These are phyloP conservation scores for Metschnikowia orientalis DNA, from an alignment of 805 yeast species.

Conservation along the genomic window DNA sequence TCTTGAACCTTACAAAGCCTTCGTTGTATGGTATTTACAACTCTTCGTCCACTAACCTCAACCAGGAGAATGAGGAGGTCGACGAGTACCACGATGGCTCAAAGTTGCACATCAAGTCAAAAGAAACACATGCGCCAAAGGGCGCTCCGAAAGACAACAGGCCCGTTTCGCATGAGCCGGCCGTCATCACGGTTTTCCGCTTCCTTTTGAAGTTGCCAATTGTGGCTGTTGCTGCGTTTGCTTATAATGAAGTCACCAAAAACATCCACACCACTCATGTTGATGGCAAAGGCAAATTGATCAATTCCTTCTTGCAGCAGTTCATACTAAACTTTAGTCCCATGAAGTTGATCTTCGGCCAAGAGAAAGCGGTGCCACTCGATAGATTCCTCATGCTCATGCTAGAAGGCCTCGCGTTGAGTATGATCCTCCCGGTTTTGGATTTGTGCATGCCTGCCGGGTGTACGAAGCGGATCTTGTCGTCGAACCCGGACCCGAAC, in stretches of 20 bases:
- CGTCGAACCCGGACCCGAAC: constrained; percentile 37
- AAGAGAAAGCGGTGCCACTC: constrained; percentile 2
- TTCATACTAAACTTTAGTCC: constrained; percentile 25
- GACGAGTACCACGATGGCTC: constrained; percentile 19
- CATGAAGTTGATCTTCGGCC: constrained; percentile 6
- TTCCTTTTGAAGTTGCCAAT: constrained; percentile 18
- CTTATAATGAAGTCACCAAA: constrained; percentile 49
- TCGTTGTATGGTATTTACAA: constrained; percentile 49
- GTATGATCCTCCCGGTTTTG: constrained; percentile 48
- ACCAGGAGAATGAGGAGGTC: constrained; percentile 22
- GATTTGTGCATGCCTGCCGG: constrained; percentile 29
- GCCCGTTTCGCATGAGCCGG: constrained; percentile 1
- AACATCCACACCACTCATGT: constrained; percentile 50
- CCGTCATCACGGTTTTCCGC: constrained; percentile 1
- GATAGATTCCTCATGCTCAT: constrained; percentile 21
- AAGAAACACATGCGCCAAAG: constrained; percentile 11
- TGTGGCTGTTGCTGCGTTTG: constrained; percentile 44
- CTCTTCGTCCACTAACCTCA: constrained; percentile 35
- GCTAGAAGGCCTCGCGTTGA: constrained; percentile 56
- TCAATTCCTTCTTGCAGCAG: constrained; percentile 33
- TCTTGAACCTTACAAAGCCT: constrained; percentile 47
- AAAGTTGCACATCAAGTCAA: constrained; percentile 16
- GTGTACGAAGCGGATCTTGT: constrained; percentile 30
- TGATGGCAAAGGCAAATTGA: constrained; percentile 38
- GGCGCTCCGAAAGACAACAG: constrained; percentile 1